These are phyloP conservation scores for Kazachstania sp. DNA, from an alignment of 1,139 yeast genomes.

Conservation along the genomic window DNA sequence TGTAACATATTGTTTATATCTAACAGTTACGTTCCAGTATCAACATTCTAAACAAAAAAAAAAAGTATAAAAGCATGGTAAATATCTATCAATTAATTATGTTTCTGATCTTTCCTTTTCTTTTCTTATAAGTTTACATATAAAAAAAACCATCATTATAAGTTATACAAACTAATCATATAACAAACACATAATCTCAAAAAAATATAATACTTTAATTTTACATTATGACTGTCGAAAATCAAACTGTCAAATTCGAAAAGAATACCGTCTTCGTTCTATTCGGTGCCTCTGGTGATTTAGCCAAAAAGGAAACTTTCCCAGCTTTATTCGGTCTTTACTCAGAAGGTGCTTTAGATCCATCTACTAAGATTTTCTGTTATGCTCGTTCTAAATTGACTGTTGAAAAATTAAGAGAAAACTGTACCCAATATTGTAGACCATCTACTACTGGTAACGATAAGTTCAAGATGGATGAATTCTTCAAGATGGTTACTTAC, in stretches of 20 bases:
- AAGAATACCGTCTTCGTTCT: conserved; percentile 69
- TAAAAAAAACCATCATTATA: no score
- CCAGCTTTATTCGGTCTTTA: conserved; percentile 65
- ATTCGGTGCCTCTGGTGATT: conserved; percentile 93
- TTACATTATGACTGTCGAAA: background rate
- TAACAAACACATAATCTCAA: background rate
- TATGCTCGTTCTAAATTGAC: conserved; percentile 78
- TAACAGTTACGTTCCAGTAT: no score
- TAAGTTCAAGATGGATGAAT: conserved; percentile 46
- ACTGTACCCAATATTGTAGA: conserved; percentile 42
- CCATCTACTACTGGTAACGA: conserved; percentile 41
- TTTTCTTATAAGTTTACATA: no score
- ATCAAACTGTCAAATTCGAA: conserved; percentile 33
- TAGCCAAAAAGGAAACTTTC: conserved; percentile 92
- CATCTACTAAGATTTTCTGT: conserved; percentile 66
- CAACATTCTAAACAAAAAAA: no score
- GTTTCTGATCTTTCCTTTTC: no score
- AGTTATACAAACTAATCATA: background rate
- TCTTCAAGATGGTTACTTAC: conserved; percentile 58
- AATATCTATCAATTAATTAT: no score
- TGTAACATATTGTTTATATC: no score
- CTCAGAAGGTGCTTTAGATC: conserved; percentile 73
- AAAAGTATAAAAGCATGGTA: no score
- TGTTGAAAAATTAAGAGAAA: conserved; percentile 54
- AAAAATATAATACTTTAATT: background rate